Conservation (phyloP, 106 monocot species). For the Dioscorea zingiberensis region DNA sequence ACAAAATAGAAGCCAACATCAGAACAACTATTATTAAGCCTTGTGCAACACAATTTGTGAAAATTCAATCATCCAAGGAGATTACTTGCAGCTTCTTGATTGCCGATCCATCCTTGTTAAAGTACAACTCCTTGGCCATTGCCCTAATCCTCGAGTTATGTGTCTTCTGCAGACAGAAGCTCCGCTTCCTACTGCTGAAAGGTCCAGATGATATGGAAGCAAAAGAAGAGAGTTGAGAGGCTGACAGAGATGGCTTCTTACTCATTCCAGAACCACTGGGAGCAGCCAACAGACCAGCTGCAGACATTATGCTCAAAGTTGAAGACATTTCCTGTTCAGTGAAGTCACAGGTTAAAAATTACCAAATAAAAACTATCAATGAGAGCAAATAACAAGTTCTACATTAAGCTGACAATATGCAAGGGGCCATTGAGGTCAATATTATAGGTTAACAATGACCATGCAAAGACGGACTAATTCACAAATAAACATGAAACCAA, state of each 20-base stretch:
- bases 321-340: slow-evolving; percentile 6
- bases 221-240: slow-evolving; percentile 30
- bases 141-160: slow-evolving; percentile 8
- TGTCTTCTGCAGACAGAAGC: slow-evolving; percentile 13
- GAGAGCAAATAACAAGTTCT: no score
- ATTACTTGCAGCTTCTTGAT: slow-evolving; percentile 28
- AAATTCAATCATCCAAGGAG: not conserved
- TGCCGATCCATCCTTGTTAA: slow-evolving; percentile 42
- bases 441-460: no score
- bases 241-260: slow-evolving; percentile 11
- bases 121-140: slow-evolving; percentile 47
- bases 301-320: slow-evolving; percentile 33
- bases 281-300: slow-evolving; percentile 5
- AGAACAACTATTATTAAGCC: not conserved
- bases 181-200: slow-evolving; percentile 13
- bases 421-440: no score
- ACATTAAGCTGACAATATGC: no score
- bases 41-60: not conserved
- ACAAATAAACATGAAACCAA: no score
- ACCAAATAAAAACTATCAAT: no score
- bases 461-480: no score
- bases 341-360: no score
- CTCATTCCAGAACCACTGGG: slow-evolving; percentile 10
- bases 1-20: not conserved
- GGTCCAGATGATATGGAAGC: slow-evolving; percentile 27